phyloP scores from a whole-genome alignment of 768 basidiomycete species.

The Lactifluus echinatus region DNA sequence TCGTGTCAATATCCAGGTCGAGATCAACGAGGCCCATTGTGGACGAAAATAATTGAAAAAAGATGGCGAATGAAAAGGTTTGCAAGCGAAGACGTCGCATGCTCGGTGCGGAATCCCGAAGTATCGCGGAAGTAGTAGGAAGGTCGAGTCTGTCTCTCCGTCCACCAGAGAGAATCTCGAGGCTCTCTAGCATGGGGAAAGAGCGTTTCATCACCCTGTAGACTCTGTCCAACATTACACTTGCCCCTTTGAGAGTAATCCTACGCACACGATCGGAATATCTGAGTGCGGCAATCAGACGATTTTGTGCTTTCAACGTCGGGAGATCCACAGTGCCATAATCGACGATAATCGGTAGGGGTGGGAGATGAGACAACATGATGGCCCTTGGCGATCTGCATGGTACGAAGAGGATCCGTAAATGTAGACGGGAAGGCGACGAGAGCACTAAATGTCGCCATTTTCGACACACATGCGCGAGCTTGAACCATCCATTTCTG shows the following conservation, averaged over 20 bases:
- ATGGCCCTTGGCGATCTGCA: neutral
- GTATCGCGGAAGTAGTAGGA: neutral
- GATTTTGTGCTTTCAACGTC: neutral
- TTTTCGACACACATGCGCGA: no score
- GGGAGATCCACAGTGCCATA: neutral
- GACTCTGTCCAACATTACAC: neutral
- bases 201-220: neutral
- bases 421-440: neutral
- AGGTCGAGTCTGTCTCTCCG: neutral
- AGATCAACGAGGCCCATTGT: no score
- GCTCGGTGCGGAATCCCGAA: neutral
- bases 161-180: neutral
- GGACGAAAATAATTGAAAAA: no score
- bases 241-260: neutral
- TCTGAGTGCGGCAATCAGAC: neutral
- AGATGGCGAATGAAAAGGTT: neutral
- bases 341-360: neutral
- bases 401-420: neutral
- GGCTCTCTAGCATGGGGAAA: neutral
- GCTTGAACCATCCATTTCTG: conserved; percentile 2
- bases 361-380: neutral
- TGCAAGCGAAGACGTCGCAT: neutral
- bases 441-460: neutral
- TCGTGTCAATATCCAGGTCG: no score
- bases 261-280: neutral